Base-by-base conservation (phyloP, 1,284 basidiomycete genomes). In the Melampsora occidentalis region DNA sequence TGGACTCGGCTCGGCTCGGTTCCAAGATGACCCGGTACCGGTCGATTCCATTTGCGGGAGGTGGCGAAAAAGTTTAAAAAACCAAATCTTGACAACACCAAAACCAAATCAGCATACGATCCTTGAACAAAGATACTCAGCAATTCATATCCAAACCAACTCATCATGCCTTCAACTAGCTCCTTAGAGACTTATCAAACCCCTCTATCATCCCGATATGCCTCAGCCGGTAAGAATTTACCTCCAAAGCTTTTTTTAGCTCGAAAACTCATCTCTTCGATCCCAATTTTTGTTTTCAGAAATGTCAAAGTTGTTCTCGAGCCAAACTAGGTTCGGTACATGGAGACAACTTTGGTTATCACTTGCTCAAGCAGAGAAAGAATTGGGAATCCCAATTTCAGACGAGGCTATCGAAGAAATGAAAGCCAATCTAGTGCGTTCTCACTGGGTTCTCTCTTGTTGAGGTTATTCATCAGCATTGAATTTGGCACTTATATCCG, bases 131-230 rank as follows among this genome's bases (percentile, higher is more conserved):
- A 42, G 12, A 42, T 42, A 42, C 39, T 42, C 39, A 42, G 6
- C 39, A 35, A 35, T 9, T 35, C 35, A 35, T 9, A 35, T 20
- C 53, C 5, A 57, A n/a, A 57, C 14, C 53, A 28, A 57, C 14
- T 57, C 18, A 49, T 53, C 57, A 75, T 75, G 72, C 53, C 72
- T 42, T 46, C 72, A 59, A 53, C 66, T 31, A 49, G 57, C 14
- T 62, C 67, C 39, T 59, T 69, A 83, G 85, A 86, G 80, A 82
- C 82, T 63, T 86, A 86, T 79, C 85, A 86, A 78, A 86, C 86
- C 33, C 85, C 86, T 20, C 83, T 86, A 39, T 84, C 85, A n/a
- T 86, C 85, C 31, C 63, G 73, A 76, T 76, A 76, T 76, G 73
- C 73, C 18, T 76, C 73, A 10, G 59, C 48, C 25, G 73, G 73